These are phyloP conservation scores for Russula sp. DNA, from an alignment of 768 basidiomycete species.

Conservation along the genomic window DNA sequence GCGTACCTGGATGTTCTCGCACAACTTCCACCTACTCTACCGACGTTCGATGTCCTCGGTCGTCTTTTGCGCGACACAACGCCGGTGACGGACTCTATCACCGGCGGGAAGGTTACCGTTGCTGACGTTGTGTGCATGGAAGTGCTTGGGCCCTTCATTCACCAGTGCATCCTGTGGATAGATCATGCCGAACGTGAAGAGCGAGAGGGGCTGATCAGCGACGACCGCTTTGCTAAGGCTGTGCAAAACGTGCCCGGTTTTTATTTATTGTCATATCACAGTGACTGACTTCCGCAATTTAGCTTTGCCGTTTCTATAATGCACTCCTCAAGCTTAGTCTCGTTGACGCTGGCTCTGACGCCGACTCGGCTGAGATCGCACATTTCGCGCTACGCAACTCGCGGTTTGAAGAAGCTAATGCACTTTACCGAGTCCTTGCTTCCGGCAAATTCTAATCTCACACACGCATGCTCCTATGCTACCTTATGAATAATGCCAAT, in stretches of 20 bases:
- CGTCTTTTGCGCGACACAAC: conserved; percentile 61
- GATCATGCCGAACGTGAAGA: conserved; percentile 67
- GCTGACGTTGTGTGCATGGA: conserved; percentile 60
- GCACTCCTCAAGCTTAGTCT: conserved; percentile 63
- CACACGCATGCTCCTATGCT: conserved; percentile 7
- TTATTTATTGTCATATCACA: neutral
- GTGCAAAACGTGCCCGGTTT: conserved; percentile 56
- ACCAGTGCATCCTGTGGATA: conserved; percentile 63
- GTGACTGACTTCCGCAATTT: conserved; percentile 1
- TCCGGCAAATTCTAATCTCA: conserved; percentile 32
- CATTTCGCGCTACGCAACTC: conserved; percentile 70
- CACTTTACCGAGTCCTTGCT: conserved; percentile 62
- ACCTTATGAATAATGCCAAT: neutral
- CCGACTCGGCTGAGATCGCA: conserved; percentile 69
- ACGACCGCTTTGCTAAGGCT: conserved; percentile 68
- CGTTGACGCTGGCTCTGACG: conserved; percentile 57
- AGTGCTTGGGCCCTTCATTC: conserved; percentile 64
- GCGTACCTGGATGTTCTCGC: conserved; percentile 60
- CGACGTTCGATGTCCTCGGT: conserved; percentile 69
- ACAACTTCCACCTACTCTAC: conserved; percentile 62
- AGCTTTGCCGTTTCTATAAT: conserved; percentile 75
- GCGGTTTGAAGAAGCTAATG: conserved; percentile 70
- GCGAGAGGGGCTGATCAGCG: conserved; percentile 58
- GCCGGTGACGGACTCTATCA: conserved; percentile 35
- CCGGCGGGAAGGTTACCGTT: conserved; percentile 49